phyloP scores from a whole-genome alignment of 495 filamentous ascomycete genomes.

The Aspergillus kassunensis region DNA sequence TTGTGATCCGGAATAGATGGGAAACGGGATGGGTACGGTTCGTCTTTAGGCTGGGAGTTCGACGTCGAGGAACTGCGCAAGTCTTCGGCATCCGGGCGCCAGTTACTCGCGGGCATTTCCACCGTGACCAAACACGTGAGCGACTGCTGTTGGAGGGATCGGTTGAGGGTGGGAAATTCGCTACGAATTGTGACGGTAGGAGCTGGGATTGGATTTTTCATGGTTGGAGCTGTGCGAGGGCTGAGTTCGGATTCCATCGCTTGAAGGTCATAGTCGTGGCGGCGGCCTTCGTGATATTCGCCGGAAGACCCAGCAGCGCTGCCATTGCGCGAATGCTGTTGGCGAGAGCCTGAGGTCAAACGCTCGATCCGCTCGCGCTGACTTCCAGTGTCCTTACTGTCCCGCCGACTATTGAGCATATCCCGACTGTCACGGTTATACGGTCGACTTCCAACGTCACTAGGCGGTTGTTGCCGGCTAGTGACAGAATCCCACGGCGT shows the following conservation, averaged over 20 bases:
- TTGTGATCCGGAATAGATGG: constrained; percentile 31
- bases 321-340: constrained; percentile 62
- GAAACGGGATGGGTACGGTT: constrained; percentile 31
- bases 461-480: constrained; percentile 45
- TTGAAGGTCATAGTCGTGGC: constrained; percentile 94
- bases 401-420: constrained; percentile 43
- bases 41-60: constrained; percentile 48
- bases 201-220: constrained; percentile 88
- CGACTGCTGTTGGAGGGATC: constrained; percentile 90
- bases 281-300: constrained; percentile 71
- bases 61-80: constrained; percentile 60
- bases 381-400: constrained; percentile 53
- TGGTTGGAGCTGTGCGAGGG: constrained; percentile 55
- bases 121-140: constrained; percentile 92
- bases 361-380: constrained; percentile 58
- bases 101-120: constrained; percentile 90
- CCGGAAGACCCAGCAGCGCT: constrained; percentile 71
- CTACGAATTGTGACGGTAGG: constrained; percentile 90
- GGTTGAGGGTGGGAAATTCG: constrained; percentile 91
- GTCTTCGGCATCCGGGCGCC: constrained; percentile 82
- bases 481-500: constrained; percentile 57
- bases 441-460: constrained; percentile 39
- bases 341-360: constrained; percentile 49
- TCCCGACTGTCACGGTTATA: constrained; percentile 35
- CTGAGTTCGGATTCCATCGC: constrained; percentile 87